These are phyloP conservation scores for Lojkania enalia DNA, from an alignment of 2,329 filamentous ascomycete species.

Conservation along the genomic window DNA sequence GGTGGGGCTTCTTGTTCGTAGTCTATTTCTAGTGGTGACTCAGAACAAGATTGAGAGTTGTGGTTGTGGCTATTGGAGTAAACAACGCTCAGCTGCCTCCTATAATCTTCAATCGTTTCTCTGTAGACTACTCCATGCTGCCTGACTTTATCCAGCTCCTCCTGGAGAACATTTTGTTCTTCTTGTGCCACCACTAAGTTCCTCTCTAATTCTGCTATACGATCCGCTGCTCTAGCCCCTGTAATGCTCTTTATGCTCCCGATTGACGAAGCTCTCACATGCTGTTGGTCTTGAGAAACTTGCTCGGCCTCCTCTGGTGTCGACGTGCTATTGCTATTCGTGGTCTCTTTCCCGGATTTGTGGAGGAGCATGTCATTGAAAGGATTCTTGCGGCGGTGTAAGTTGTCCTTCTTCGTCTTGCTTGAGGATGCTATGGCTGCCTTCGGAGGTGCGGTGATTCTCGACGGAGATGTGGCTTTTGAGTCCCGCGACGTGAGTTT, in stretches of 20 bases:
- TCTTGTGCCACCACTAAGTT: conserved; percentile 26
- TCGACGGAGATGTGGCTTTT: conserved; percentile 22
- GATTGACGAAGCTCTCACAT: conserved; percentile 4
- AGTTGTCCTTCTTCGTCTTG: conserved; percentile 36
- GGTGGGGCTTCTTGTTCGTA: neutral
- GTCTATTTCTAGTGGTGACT: conserved; percentile 5
- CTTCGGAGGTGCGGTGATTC: conserved; percentile 36
- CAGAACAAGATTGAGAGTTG: conserved; percentile 9
- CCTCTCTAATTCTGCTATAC: conserved; percentile 32
- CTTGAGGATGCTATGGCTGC: conserved; percentile 29
- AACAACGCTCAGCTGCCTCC: conserved; percentile 18
- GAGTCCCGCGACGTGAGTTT: conserved; percentile 28
- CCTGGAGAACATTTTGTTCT: conserved; percentile 26
- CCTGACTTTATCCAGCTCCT: conserved; percentile 31
- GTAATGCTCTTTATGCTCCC: conserved; percentile 10
- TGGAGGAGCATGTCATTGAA: conserved; percentile 38
- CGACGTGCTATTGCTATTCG: conserved; percentile 7
- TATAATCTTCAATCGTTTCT: conserved; percentile 24
- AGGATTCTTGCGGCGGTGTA: conserved; percentile 32
- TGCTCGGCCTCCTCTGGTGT: conserved; percentile 8
- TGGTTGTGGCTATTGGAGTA: conserved; percentile 7
- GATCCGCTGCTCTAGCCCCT: conserved; percentile 13
- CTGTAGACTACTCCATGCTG: conserved; percentile 23
- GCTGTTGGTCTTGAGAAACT: neutral
- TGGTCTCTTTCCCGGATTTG: conserved; percentile 14